Conservation (phyloP, 768 basidiomycete species). For the Strobilomyces echinocephalus region DNA sequence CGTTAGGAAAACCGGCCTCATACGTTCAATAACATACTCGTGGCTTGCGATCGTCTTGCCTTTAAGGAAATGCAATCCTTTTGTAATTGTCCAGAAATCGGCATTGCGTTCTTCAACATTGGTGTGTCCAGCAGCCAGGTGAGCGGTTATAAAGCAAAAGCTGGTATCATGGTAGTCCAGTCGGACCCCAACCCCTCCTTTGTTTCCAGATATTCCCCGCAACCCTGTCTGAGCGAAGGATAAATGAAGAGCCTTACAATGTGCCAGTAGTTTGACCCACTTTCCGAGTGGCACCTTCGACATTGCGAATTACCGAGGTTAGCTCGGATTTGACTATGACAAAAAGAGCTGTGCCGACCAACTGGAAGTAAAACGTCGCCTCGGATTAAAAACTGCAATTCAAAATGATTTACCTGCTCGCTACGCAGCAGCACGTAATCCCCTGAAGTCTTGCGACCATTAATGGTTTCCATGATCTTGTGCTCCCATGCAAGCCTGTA, state of each 20-base stretch:
- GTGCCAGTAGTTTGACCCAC: constrained; percentile 34
- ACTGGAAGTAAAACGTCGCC: constrained; percentile 39
- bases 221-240: constrained; percentile 62
- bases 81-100: constrained; percentile 84
- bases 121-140: constrained; percentile 91
- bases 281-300: constrained; percentile 90
- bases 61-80: constrained; percentile 80
- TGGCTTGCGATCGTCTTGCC: constrained; percentile 88
- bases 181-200: constrained; percentile 93
- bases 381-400: neutral
- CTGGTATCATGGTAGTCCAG: constrained; percentile 87
- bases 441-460: constrained; percentile 56
- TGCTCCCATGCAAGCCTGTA: constrained; percentile 84
- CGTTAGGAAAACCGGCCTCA: constrained; percentile 3
- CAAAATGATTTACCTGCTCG: constrained; percentile 63
- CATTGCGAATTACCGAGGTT: constrained; percentile 77
- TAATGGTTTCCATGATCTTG: constrained; percentile 74
- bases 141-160: constrained; percentile 94
- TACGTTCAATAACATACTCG: constrained; percentile 54
- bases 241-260: neutral
- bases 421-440: constrained; percentile 86
- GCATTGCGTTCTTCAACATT: constrained; percentile 88
- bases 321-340: constrained; percentile 77
- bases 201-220: constrained; percentile 94
- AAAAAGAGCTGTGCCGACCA: constrained; percentile 92